Evolutionary conservation across 2,329 filamentous ascomycete species (phyloP).

Genomic region (Colletotrichum lupini): DNA sequence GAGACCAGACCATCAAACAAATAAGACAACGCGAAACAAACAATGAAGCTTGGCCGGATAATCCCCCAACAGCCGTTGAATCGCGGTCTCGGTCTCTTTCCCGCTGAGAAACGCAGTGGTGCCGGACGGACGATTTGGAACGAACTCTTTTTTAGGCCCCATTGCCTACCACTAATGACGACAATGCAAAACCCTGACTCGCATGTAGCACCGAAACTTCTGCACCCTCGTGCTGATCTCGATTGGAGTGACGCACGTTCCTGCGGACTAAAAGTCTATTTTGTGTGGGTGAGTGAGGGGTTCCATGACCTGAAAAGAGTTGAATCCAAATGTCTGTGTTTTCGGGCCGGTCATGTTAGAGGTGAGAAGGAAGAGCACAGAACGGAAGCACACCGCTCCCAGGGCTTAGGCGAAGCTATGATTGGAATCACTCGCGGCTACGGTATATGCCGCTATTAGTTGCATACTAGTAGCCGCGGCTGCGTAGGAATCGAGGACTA

Average conservation of each 20-base stretch:
- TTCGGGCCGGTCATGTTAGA: neutral
- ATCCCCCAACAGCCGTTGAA: conserved; percentile 5
- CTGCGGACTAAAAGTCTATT: conserved; percentile 14
- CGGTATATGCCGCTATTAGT: neutral
- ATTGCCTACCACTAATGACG: conserved; percentile 5
- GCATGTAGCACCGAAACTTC: neutral
- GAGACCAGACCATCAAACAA: neutral
- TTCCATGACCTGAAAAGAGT: neutral
- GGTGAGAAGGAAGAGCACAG: neutral
- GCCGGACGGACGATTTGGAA: conserved; percentile 7
- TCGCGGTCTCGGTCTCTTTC: neutral
- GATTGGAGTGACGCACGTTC: conserved; percentile 26
- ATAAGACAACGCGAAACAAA: conserved; percentile 4
- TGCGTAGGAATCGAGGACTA: neutral
- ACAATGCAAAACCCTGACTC: conserved; percentile 17
- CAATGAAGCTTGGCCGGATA: conserved; percentile 2
- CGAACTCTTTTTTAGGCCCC: neutral
- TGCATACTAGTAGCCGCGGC: neutral
- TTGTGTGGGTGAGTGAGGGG: neutral
- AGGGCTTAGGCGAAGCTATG: neutral
- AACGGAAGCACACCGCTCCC: neutral
- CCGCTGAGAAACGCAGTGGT: neutral
- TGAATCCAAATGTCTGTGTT: neutral
- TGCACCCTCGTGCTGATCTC: conserved; percentile 19
- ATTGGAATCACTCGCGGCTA: neutral